Base-by-base conservation (phyloP, 2,329 filamentous ascomycete genomes). In the Beauveria rudraprayagi region DNA sequence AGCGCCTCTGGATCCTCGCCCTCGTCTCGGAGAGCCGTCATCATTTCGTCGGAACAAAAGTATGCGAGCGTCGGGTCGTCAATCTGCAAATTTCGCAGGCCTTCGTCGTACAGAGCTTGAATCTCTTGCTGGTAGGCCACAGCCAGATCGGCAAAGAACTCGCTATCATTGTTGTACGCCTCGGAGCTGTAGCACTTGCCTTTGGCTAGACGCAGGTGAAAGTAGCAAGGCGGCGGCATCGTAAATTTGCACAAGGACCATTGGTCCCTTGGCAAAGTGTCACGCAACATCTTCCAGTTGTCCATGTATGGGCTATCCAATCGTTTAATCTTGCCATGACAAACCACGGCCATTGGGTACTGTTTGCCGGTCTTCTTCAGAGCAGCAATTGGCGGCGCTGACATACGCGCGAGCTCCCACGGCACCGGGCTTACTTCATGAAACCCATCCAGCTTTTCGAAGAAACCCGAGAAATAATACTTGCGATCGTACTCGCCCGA, bases 1-100 rank as follows among this genome's bases (percentile, higher is more conserved):
- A 90, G 81, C 63, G 83, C 81, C 43, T 89, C 85, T 14, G 86
- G 79, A 19, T 84, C 78, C 48, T 80, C 76, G 65, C 88, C 87
- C 24, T 80, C 79, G 61, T 81, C 77, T 75, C 79, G 68, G 61
- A 77, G 84, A 30, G 83, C 83, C 60, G 78, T 74, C 17, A 86
- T 75, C 83, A 88, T 88, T 64, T 84, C 83, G 43, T 88, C 82
- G 5, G 83, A 86, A 75, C 86, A 89, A 72, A 89, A 89, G 71
- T 88, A 80, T 3, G 74, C 83, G 54, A 88, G 75, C 55, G 84
- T 84, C n/a, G 83, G 84, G 68, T 86, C 84, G 63, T 86, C 84
- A 52, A 83, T 83, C 69, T 85, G 83, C 28, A 84, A 73, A 65
- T 83, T 83, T 28, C 82, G 75, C 64, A 81, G 76, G 24, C 82